Evolutionary conservation across 1,139 yeast species (phyloP).

Genomic region (Geotrichum carabidarum): DNA sequence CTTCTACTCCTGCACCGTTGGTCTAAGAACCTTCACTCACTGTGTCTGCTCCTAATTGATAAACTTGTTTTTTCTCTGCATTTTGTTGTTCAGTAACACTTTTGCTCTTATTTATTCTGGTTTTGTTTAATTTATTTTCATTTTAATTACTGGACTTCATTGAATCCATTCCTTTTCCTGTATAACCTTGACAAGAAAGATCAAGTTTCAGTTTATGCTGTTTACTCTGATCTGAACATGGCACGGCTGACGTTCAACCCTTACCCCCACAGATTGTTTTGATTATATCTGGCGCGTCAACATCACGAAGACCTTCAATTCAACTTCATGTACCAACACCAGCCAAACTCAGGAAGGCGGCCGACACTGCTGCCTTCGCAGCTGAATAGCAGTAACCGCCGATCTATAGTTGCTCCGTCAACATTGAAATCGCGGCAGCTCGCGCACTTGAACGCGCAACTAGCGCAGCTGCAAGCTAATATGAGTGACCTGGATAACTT

Average conservation of each 20-base stretch:
- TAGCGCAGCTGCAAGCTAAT: conserved; percentile 59
- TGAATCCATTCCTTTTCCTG: too few relatives aligned
- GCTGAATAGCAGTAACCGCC: not conserved
- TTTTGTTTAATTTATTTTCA: not conserved
- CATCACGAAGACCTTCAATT: not conserved
- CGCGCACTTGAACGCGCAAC: conserved; percentile 57
- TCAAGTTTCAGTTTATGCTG: too few relatives aligned
- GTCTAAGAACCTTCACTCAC: too few relatives aligned
- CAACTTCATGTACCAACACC: conserved; percentile 6
- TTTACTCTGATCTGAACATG: too few relatives aligned
- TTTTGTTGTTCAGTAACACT: too few relatives aligned
- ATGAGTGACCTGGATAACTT: conserved; percentile 53
- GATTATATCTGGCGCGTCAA: not conserved
- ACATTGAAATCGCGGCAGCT: conserved; percentile 49
- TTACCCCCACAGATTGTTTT: too few relatives aligned
- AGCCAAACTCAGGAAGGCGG: conserved; percentile 11
- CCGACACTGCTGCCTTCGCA: conserved; percentile 17
- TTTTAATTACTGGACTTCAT: not conserved
- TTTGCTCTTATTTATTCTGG: not conserved
- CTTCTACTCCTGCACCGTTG: too few relatives aligned
- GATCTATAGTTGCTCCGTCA: conserved; percentile 22
- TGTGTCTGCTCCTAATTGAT: too few relatives aligned
- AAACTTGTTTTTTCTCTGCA: too few relatives aligned
- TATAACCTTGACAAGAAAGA: too few relatives aligned
- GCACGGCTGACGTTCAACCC: too few relatives aligned